Percentiles rank a stretch among this genome's conserved stretches.
Conservation (phyloP, 2,329 filamentous ascomycete species). For the Colletotrichum sojae region DNA sequence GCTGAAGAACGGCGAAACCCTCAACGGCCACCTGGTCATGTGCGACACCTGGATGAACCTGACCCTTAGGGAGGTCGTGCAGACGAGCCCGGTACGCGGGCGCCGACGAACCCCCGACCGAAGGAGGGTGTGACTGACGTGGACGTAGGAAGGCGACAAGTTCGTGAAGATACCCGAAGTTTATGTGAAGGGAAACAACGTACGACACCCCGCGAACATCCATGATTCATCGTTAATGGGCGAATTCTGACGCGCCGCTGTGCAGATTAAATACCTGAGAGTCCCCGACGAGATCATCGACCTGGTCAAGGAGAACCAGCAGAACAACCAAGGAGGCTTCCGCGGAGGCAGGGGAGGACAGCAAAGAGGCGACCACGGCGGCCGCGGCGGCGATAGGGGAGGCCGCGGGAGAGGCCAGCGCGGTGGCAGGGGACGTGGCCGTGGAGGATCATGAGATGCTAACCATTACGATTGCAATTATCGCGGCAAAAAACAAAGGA, state of each 20-base stretch:
- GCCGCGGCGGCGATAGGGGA: constrained; percentile 69
- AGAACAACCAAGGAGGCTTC: constrained; percentile 74
- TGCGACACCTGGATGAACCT: constrained; percentile 99
- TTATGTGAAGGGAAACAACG: constrained; percentile 98
- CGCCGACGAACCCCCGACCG: background rate
- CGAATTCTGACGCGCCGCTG: constrained; percentile 43
- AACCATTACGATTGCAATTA: constrained; percentile 8
- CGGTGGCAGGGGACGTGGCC: constrained; percentile 34
- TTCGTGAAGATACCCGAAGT: constrained; percentile 94
- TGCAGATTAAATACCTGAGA: constrained; percentile 96
- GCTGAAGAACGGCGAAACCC: constrained; percentile 96
- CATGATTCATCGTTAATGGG: no score
- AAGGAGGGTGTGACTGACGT: constrained; percentile 41
- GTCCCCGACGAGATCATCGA: constrained; percentile 98
- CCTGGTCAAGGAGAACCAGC: constrained; percentile 91
- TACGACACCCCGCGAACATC: no score
- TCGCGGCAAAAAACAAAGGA: background rate
- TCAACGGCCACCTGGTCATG: constrained; percentile 95
- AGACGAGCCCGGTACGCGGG: constrained; percentile 82
- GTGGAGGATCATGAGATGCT: constrained; percentile 29
- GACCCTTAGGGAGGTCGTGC: constrained; percentile 95
- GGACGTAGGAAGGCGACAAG: constrained; percentile 86
- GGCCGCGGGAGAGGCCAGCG: constrained; percentile 64
- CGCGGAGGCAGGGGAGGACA: constrained; percentile 75
- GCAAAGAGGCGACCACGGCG: constrained; percentile 71